Evolutionary conservation across 2,329 filamentous ascomycete genomes (phyloP).

Genomic region (Colletotrichum kahawae): DNA sequence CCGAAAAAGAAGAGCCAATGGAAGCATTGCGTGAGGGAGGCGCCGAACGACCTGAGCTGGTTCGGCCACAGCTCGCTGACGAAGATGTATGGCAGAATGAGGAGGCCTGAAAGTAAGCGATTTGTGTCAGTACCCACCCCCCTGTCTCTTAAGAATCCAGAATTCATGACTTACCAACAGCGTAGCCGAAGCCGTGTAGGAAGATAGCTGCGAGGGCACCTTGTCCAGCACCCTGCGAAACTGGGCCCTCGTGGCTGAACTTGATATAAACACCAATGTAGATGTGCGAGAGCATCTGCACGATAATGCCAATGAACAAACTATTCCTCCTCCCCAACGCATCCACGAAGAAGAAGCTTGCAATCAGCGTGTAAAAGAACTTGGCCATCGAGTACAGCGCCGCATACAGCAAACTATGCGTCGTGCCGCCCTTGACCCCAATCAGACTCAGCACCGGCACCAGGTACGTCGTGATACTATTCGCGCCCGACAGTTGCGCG

Average conservation of each 20-base stretch:
- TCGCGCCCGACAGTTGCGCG: slow-evolving; percentile 48
- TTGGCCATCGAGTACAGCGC: slow-evolving; percentile 49
- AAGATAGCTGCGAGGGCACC: slow-evolving; percentile 48
- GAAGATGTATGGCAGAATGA: slow-evolving; percentile 49
- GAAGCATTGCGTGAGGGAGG: slow-evolving; percentile 40
- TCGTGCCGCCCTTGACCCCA: slow-evolving; percentile 33
- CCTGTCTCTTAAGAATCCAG: not conserved
- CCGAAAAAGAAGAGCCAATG: slow-evolving; percentile 49
- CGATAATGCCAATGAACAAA: slow-evolving; percentile 36
- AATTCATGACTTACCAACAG: slow-evolving; percentile 24
- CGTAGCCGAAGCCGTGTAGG: slow-evolving; percentile 49
- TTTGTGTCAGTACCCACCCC: not conserved
- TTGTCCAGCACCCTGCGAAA: slow-evolving; percentile 33
- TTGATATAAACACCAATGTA: slow-evolving; percentile 47
- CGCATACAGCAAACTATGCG: slow-evolving; percentile 39
- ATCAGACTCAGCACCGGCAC: slow-evolving; percentile 45
- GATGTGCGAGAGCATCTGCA: slow-evolving; percentile 44
- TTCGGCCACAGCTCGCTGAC: slow-evolving; percentile 50
- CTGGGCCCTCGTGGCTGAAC: slow-evolving; percentile 28
- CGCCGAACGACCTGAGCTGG: slow-evolving; percentile 47
- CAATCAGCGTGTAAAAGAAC: slow-evolving; percentile 44
- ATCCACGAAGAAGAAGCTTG: slow-evolving; percentile 49
- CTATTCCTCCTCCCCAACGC: slow-evolving; percentile 42
- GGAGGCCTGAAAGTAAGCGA: not conserved
- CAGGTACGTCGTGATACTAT: slow-evolving; percentile 47